Evolutionary conservation across 805 yeast genomes (phyloP), one percentile per base, ranked within the genome.

Genomic region (Kodamaea kakaduensis): DNA sequence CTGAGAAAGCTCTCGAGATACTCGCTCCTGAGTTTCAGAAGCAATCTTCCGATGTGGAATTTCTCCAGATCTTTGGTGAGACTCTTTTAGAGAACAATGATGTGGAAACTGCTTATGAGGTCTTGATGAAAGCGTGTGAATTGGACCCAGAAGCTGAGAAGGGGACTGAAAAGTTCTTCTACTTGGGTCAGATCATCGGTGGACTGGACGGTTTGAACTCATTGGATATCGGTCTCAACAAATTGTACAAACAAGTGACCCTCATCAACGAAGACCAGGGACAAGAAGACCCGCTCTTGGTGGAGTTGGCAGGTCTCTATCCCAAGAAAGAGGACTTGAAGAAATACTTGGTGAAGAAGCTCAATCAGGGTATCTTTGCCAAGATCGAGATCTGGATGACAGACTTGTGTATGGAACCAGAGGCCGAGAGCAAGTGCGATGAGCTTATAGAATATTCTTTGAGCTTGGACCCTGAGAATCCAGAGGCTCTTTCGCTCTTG

Each of bases 381-480:
- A 73, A 82, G 64, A 84, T 93, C 51, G 98, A 90, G 59, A 83
- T 86, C 38, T 89, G 96, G 96, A 86, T 88, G 97, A 90, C 97
- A 1, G 97, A 90, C 64, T 66, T 89, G 44, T 89, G 97, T 65
- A 87, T 89, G 96, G 95, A 86, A 50, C 78, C 78, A 3, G 79
- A 81, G 46, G 97, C 97, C 2, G 97, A 93, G 59, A 15, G 56
- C 6, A 72, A 77, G 56, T 93, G 97, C 61, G 84, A 88, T 48
- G 69, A 69, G 37, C 67, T 85, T 45, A 81, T 89, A 36, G 59
- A 73, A 8, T 75, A 73, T 46, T 78, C 94, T 1, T 59, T 86
- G 50, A 60, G 73, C 34, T 58, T 84, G 21, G 83, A 81, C 43
- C 65, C 66, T 15, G 48, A 57, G 20, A 79, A 84, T 39, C 84